Percentiles rank a stretch among this genome's conserved stretches.
Conservation (phyloP, 2,329 filamentous ascomycete species). For the Drechslerella stenobrocha region DNA sequence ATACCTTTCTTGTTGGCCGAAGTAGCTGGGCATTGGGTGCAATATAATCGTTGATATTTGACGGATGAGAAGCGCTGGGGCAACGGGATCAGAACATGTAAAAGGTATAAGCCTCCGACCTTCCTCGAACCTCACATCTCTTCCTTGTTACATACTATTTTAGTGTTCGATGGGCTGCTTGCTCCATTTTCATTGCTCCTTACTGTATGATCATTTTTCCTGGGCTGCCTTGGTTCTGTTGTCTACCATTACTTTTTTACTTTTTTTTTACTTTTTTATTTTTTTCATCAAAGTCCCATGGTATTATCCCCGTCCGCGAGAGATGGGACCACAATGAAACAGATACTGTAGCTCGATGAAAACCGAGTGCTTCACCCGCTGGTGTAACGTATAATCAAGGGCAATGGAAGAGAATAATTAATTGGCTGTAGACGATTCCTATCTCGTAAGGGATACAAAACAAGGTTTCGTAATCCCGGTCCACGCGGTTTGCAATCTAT, state of each 20-base stretch:
- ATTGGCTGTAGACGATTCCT: too few relatives aligned
- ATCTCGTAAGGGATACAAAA: too few relatives aligned
- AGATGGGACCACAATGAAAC: constrained; percentile 41
- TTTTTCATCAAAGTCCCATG: constrained; percentile 40
- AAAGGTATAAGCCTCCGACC: neutral
- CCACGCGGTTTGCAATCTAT: too few relatives aligned
- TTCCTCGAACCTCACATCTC: constrained; percentile 6
- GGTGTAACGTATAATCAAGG: constrained; percentile 46
- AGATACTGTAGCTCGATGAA: constrained; percentile 49
- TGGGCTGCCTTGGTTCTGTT: constrained; percentile 46
- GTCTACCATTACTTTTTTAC: constrained; percentile 28
- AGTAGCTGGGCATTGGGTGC: constrained; percentile 12
- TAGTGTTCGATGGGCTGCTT: constrained; percentile 45
- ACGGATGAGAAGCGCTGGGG: constrained; percentile 6
- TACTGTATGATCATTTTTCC: constrained; percentile 49
- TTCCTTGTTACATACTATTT: constrained; percentile 50
- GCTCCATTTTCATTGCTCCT: constrained; percentile 28
- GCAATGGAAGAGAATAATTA: constrained; percentile 5
- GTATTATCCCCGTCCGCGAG: constrained; percentile 26
- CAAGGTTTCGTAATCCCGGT: too few relatives aligned
- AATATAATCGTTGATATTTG: constrained; percentile 4
- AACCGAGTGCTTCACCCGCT: constrained; percentile 21
- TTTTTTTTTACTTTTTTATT: constrained; percentile 35
- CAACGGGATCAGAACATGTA: constrained; percentile 3
- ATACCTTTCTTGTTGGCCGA: constrained; percentile 20